These are phyloP conservation scores for Psidium friedrichsthalianum DNA, from an alignment of 345 rosid genomes.

Conservation along the genomic window DNA sequence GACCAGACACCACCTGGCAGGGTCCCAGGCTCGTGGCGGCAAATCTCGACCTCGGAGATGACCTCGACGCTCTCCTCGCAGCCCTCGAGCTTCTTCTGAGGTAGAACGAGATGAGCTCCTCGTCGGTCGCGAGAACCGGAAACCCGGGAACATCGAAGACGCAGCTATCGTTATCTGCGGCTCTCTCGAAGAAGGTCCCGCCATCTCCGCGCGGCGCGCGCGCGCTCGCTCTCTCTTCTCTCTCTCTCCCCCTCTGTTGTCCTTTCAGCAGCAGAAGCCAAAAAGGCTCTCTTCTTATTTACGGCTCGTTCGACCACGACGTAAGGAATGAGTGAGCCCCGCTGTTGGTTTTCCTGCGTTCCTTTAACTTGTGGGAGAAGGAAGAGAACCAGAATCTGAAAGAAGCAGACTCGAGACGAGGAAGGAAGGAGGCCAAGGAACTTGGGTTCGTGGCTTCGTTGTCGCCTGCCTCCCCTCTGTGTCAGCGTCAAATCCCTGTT, in stretches of 20 bases:
- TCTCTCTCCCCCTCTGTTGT: background rate
- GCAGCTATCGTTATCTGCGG: constrained; percentile 51
- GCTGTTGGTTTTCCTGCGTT: background rate
- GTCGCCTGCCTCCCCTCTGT: background rate
- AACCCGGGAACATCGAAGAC: constrained; percentile 70
- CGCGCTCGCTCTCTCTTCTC: background rate
- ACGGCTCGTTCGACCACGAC: background rate
- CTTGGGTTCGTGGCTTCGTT: background rate
- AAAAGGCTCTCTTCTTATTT: background rate
- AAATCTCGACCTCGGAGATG: constrained; percentile 63
- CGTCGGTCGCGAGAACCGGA: constrained; percentile 74
- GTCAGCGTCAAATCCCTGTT: background rate
- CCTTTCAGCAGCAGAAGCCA: background rate
- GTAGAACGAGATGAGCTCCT: constrained; percentile 65
- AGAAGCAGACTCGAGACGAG: background rate
- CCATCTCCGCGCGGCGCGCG: background rate
- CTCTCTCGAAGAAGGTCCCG: constrained; percentile 32
- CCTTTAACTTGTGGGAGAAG: constrained; percentile 1
- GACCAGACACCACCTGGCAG: constrained; percentile 46
- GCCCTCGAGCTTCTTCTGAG: constrained; percentile 71
- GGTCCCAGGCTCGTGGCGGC: constrained; percentile 82
- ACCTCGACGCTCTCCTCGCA: constrained; percentile 59
- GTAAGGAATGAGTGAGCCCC: background rate
- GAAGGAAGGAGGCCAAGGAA: background rate
- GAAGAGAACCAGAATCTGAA: constrained; percentile 1